Conservation (phyloP, 129 eudicot species). For the Ambrosia artemisiifolia region DNA sequence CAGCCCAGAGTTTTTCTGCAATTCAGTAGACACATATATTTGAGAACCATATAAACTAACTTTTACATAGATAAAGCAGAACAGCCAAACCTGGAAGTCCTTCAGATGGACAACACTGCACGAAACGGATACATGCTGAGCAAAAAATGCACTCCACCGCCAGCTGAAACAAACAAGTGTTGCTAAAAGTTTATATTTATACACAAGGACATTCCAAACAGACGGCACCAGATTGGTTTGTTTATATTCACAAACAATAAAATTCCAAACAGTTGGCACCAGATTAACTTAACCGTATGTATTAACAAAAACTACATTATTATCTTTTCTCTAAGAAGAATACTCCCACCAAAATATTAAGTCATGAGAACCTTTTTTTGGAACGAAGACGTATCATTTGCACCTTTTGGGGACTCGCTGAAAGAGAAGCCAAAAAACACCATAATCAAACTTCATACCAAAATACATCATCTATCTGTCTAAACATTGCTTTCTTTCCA, state of each 20-base stretch:
- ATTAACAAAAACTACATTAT: background rate
- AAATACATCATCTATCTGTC: background rate
- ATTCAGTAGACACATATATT: background rate
- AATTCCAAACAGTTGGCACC: conserved; percentile 9
- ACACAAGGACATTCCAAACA: too few species aligned
- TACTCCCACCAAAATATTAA: background rate
- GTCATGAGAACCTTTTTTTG: conserved; percentile 70
- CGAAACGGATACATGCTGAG: conserved; percentile 91
- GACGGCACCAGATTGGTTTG: too few species aligned
- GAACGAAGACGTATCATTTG: conserved; percentile 81
- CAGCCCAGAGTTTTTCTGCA: conserved; percentile 87
- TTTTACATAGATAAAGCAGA: conserved; percentile 15
- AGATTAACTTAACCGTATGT: conserved; percentile 4
- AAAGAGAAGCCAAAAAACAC: conserved; percentile 30
- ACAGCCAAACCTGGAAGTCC: conserved; percentile 72
- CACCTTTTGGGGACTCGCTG: conserved; percentile 97
- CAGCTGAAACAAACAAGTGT: conserved; percentile 48
- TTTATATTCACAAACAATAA: conserved; percentile 8
- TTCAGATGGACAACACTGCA: conserved; percentile 85
- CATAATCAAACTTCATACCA: conserved; percentile 5
- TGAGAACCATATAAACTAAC: background rate
- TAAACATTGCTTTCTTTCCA: background rate
- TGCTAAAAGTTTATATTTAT: conserved; percentile 9
- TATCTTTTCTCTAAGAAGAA: background rate
- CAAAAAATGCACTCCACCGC: conserved; percentile 96